These are phyloP conservation scores for Amanita phalloides DNA, from an alignment of 768 basidiomycete species.

Conservation along the genomic window DNA sequence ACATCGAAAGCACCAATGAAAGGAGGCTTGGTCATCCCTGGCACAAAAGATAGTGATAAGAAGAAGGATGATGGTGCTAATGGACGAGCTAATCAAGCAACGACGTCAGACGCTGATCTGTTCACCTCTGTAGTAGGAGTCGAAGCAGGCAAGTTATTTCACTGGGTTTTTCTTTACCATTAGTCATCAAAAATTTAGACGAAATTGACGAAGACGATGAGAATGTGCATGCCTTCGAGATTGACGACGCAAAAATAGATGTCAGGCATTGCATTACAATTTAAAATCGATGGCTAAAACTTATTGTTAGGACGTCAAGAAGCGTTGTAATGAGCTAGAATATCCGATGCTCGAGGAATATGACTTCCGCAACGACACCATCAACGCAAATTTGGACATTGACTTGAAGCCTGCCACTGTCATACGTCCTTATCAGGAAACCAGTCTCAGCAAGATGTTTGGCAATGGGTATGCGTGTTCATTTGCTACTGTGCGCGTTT, in stretches of 20 bases:
- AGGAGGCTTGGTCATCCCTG: conserved; percentile 79
- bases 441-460: conserved; percentile 98
- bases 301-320: conserved; percentile 73
- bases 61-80: conserved; percentile 38
- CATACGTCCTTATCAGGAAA: conserved; percentile 97
- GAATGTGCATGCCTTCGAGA: conserved; percentile 94
- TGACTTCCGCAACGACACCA: conserved; percentile 94
- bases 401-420: conserved; percentile 97
- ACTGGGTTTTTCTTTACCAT: background rate
- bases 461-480: conserved; percentile 73
- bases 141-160: conserved; percentile 49
- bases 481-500: background rate
- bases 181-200: conserved; percentile 34
- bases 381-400: conserved; percentile 95
- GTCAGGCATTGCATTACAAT: conserved; percentile 28
- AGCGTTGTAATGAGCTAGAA: conserved; percentile 92
- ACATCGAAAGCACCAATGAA: conserved; percentile 75
- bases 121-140: conserved; percentile 97
- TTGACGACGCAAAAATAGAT: conserved; percentile 89
- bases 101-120: conserved; percentile 57
- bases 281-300: conserved; percentile 1
- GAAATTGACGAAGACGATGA: conserved; percentile 98
- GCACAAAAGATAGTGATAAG: conserved; percentile 68
- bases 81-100: conserved; percentile 17
- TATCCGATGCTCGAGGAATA: conserved; percentile 99